Evolutionary conservation across 1,139 yeast species (phyloP), one percentile per base, ranked within the genome.

Genomic region (Scheffersomyces parashehatae): DNA sequence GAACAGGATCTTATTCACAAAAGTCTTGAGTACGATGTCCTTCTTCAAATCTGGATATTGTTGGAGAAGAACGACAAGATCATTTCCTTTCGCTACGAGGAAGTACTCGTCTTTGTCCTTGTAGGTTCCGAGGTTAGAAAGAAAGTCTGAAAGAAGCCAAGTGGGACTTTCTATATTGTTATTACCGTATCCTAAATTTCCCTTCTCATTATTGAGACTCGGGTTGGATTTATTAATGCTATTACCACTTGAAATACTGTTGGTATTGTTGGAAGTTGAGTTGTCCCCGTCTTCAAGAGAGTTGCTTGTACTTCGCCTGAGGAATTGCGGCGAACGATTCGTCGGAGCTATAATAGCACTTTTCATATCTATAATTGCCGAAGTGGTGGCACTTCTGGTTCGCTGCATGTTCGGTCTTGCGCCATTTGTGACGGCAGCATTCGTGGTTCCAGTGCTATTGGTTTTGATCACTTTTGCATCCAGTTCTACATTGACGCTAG

Each of bases 11-110:
- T 82, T 74, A 46, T 71, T 72, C 35, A 88, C 73, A 40, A 88
- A 79, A 4, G 83, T 81, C 26, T 81, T 73, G 41, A 88, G 64
- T 2, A 80, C 82, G 29, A 89, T 67, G 46, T 89, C 95, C 39
- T 78, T 70, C 55, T 83, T 80, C 36, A 90, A 68, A 16, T 73
- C 70, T 0, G 95, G 89, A 53, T 85, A 71, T 28, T 75, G 66
- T 35, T 70, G 74, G n/a, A 89, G 65, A 12, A 88, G 55, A 2
- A 65, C 57, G 0, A 85, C 83, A 35, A 89, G 66, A 36, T 77
- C 84, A 56, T 88, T 87, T 2, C 91, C 82, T 45, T 77, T 77
- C 16, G 75, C 65, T 2, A 86, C 73, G 8, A 85, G 67, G 39
- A 67, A 68, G 38, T 74, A 77, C 5, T 79, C 73, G 14, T 79